Base-by-base conservation (phyloP, 495 filamentous ascomycete species). In the Hypoxylon fuscum region DNA sequence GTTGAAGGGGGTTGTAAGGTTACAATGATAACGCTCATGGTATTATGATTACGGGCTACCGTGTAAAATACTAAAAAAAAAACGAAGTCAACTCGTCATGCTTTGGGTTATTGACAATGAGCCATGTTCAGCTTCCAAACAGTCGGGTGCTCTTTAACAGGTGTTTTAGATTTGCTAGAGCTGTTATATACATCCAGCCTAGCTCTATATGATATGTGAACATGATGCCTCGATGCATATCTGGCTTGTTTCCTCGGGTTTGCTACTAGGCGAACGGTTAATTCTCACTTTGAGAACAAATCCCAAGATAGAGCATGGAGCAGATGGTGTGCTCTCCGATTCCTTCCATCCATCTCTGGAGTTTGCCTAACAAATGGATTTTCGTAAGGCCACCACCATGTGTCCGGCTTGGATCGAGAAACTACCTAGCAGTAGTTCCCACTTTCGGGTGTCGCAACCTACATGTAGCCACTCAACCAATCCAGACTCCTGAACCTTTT, bases 1-100 rank as follows among this genome's bases (percentile, higher is more conserved):
- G 59, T 66, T 90, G 66, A 82, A 79, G 64, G 90, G 90, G n/a
- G 70, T 87, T 53, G 74, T 93, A 44, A 79, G 88, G 42, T 76
- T 90, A 37, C 72, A 77, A 37, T 74, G 61, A 59, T 2, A 12
- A 25, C 40, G 3, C 7, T 17, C 22, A 34, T 6, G 7, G 7
- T 31, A 21, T 23, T 14, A 14, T 37, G n/a, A 20, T 8, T 29
- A 21, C 15, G 29, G 17, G 20, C 41, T 20, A 31, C 46, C 10
- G n/a, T 44, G 56, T 57, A 62, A 23, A 1, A 52, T 55, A 56
- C 15, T 22, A 14, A 45, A 23, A 9, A 35, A 15, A 7, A n/a
- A 55, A 17, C 55, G 38, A 41, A 10, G n/a, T n/a, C 25, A 44
- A 55, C 22, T 5, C n/a, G 18, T 35, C 17, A 20, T 38, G 23